These are phyloP conservation scores for Tilletia indica DNA, from an alignment of 1,284 basidiomycete species.

Conservation along the genomic window DNA sequence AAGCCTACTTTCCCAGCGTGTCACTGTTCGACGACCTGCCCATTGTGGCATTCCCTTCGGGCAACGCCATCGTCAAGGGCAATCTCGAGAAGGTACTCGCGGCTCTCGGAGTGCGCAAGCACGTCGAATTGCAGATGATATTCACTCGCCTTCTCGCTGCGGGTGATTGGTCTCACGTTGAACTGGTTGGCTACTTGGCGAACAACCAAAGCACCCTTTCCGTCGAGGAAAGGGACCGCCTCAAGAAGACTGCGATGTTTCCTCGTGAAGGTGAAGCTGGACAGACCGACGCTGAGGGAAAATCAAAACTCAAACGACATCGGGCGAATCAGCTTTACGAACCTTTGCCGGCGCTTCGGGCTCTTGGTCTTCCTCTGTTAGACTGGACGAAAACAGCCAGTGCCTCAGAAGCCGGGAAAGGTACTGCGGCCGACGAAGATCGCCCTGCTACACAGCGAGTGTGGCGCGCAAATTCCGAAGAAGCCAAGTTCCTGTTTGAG, in stretches of 20 bases:
- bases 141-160: constrained; percentile 58
- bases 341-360: constrained; percentile 71
- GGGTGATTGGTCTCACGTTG: constrained; percentile 58
- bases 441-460: constrained; percentile 20
- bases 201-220: constrained; percentile 74
- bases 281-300: constrained; percentile 38
- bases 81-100: constrained; percentile 74
- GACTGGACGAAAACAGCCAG: constrained; percentile 73
- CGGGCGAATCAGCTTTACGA: constrained; percentile 65
- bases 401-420: background rate
- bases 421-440: background rate
- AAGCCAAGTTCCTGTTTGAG: constrained; percentile 78
- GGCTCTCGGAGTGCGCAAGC: constrained; percentile 79
- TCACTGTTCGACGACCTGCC: constrained; percentile 80
- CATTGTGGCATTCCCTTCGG: constrained; percentile 74
- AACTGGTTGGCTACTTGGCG: constrained; percentile 65
- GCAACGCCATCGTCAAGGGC: constrained; percentile 66
- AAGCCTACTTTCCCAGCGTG: constrained; percentile 84
- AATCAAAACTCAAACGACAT: constrained; percentile 39
- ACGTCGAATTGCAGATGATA: constrained; percentile 66
- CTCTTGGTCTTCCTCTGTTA: constrained; percentile 75
- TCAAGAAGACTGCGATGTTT: constrained; percentile 70
- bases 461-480: constrained; percentile 38
- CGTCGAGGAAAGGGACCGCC: constrained; percentile 68
- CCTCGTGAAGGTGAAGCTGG: constrained; percentile 63